Percentiles rank a stretch among this genome's conserved stretches.
These are phyloP conservation scores for Sporothrix luriei DNA, from an alignment of 2,329 filamentous ascomycete species.

Conservation along the genomic window DNA sequence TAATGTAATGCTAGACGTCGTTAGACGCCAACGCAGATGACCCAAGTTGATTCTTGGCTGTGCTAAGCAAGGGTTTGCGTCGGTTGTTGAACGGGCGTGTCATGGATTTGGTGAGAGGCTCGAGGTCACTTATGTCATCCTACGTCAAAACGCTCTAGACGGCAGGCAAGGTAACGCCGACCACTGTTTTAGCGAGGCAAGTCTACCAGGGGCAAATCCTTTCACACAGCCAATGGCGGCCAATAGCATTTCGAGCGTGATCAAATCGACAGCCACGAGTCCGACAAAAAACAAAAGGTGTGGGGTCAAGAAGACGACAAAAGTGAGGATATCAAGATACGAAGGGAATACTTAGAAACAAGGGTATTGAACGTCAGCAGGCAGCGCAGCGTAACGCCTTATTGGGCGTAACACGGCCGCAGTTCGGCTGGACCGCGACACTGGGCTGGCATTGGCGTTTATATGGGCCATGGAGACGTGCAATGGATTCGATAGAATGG, in stretches of 20 bases:
- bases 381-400: not conserved
- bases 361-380: not conserved
- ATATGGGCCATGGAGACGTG: too few species aligned
- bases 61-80: not conserved
- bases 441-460: not conserved
- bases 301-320: not conserved
- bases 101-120: not conserved
- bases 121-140: conserved; percentile 1
- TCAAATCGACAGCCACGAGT: not conserved
- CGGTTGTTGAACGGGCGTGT: conserved; percentile 13
- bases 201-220: not conserved
- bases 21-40: not conserved
- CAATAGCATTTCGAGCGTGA: not conserved
- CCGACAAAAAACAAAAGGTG: not conserved
- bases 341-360: not conserved
- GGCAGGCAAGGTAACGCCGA: not conserved
- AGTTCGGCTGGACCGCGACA: not conserved
- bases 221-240: not conserved
- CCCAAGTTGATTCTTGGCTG: not conserved
- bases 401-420: conserved; percentile 6
- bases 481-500: too few species aligned
- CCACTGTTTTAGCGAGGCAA: conserved; percentile 4
- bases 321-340: too few species aligned
- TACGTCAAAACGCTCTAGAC: conserved; percentile 7
- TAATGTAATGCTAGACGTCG: not conserved